Evolutionary conservation across 129 eudicot species (phyloP).

Genomic region (Ambrosia trifida): DNA sequence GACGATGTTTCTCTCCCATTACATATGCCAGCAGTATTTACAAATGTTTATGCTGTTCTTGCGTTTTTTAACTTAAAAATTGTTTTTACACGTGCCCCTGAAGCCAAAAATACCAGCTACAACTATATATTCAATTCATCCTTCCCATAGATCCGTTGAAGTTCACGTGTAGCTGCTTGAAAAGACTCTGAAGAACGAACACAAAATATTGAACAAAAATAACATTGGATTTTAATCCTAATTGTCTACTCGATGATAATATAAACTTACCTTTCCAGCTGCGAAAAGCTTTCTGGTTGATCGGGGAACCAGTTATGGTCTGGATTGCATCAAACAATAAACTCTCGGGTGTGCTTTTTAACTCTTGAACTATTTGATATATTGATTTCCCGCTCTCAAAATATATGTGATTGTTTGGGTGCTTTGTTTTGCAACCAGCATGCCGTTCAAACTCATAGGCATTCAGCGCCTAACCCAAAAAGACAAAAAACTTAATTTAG

Average conservation of each 20-base stretch:
- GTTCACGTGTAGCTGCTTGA: conserved; percentile 90
- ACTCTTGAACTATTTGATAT: conserved; percentile 82
- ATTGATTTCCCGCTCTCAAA: conserved; percentile 80
- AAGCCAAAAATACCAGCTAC: background rate
- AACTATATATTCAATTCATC: conserved; percentile 62
- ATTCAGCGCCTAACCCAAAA: conserved; percentile 50
- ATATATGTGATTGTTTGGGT: conserved; percentile 87
- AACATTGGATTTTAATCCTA: background rate
- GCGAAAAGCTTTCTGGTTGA: conserved; percentile 83
- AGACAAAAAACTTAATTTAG: background rate
- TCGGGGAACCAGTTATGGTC: conserved; percentile 70
- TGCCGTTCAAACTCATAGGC: conserved; percentile 86
- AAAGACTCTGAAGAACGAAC: conserved; percentile 52
- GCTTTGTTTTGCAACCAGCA: conserved; percentile 89
- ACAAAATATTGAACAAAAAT: background rate
- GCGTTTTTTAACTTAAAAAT: too few relatives aligned
- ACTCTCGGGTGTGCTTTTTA: conserved; percentile 65
- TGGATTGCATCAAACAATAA: conserved; percentile 71
- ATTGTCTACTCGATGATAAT: background rate
- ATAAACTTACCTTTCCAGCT: conserved; percentile 69
- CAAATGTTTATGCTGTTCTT: too few relatives aligned
- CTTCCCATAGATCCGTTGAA: conserved; percentile 86
- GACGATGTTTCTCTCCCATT: too few relatives aligned
- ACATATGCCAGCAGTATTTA: too few relatives aligned
- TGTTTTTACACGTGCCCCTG: too few relatives aligned